phyloP scores from a whole-genome alignment of 1,284 basidiomycete species.

The Puccinia hordei region DNA sequence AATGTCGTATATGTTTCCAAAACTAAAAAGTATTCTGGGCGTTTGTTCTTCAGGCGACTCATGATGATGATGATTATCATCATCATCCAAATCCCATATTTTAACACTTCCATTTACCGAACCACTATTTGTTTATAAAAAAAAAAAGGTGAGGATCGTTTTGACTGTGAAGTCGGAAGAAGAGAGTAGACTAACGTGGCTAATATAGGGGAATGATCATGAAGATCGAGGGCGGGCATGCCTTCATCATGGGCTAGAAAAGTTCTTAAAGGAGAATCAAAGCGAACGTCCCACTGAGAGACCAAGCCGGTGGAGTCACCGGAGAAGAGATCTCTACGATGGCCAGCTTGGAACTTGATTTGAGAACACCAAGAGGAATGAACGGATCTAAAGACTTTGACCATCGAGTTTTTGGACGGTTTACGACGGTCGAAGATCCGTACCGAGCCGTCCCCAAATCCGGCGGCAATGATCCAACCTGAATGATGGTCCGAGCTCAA shows the following conservation, averaged over 20 bases:
- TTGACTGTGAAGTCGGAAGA: not conserved
- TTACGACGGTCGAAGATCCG: conserved; percentile 88
- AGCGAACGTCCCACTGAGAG: conserved; percentile 86
- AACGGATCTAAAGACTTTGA: conserved; percentile 71
- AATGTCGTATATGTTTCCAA: not conserved
- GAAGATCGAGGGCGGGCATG: conserved; percentile 81
- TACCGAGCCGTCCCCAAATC: conserved; percentile 89
- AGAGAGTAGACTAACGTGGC: conserved; percentile 69
- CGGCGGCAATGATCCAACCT: conserved; percentile 79
- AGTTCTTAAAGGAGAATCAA: conserved; percentile 68
- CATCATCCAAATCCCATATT: conserved; percentile 35
- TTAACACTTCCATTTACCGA: conserved; percentile 49
- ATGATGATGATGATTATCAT: not conserved
- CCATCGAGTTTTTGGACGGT: conserved; percentile 79
- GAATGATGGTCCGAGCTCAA: conserved; percentile 78
- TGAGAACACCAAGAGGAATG: conserved; percentile 91
- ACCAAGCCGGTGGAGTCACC: conserved; percentile 90
- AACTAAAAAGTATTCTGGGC: not conserved
- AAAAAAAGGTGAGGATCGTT: not conserved
- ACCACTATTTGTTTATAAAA: conserved; percentile 11
- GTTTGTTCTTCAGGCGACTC: not conserved
- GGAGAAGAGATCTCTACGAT: conserved; percentile 77
- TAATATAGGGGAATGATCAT: conserved; percentile 80
- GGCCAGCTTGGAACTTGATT: conserved; percentile 78
- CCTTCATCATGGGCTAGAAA: conserved; percentile 73